Evolutionary conservation across 768 basidiomycete genomes (phyloP).

Genomic region (Gautieria morchelliformis): DNA sequence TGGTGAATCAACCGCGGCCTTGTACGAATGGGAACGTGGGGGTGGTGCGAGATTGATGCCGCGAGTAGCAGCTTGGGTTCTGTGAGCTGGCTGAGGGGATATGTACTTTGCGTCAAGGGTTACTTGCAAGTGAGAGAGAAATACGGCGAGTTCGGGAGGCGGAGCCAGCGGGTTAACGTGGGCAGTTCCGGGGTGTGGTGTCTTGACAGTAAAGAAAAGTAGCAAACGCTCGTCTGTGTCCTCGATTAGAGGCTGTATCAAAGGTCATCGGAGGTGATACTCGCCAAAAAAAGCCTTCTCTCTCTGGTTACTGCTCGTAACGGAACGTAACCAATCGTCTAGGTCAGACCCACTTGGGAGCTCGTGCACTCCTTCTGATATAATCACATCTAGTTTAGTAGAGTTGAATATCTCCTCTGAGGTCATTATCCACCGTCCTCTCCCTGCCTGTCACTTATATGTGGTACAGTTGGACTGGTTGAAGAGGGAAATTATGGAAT

Average conservation of each 20-base stretch:
- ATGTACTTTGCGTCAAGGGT: conserved; percentile 79
- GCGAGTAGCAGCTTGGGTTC: conserved; percentile 25
- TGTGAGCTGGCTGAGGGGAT: conserved; percentile 25
- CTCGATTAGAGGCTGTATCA: conserved; percentile 36
- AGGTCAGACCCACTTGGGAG: conserved; percentile 19
- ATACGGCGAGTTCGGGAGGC: conserved; percentile 37
- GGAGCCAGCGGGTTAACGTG: conserved; percentile 27
- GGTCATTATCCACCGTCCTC: conserved; percentile 15
- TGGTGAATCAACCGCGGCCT: conserved; percentile 24
- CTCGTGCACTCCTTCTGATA: conserved; percentile 57
- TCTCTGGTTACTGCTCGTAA: conserved; percentile 34
- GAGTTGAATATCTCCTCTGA: conserved; percentile 58
- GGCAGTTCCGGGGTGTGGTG: conserved; percentile 15
- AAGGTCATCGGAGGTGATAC: conserved; percentile 17
- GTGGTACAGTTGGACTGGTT: too few relatives aligned
- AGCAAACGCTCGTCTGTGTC: conserved; percentile 24
- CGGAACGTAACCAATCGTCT: conserved; percentile 47
- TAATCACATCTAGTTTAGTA: conserved; percentile 47
- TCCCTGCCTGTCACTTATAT: too few relatives aligned
- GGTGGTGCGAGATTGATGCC: conserved; percentile 33
- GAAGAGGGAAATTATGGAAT: conserved; percentile 25
- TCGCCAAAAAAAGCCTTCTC: conserved; percentile 68
- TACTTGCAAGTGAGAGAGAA: conserved; percentile 63
- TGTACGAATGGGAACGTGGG: conserved; percentile 41
- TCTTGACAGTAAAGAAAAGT: conserved; percentile 22